Evolutionary conservation across 2,329 filamentous ascomycete genomes (phyloP).

Genomic region (Colletotrichum simmondsii): DNA sequence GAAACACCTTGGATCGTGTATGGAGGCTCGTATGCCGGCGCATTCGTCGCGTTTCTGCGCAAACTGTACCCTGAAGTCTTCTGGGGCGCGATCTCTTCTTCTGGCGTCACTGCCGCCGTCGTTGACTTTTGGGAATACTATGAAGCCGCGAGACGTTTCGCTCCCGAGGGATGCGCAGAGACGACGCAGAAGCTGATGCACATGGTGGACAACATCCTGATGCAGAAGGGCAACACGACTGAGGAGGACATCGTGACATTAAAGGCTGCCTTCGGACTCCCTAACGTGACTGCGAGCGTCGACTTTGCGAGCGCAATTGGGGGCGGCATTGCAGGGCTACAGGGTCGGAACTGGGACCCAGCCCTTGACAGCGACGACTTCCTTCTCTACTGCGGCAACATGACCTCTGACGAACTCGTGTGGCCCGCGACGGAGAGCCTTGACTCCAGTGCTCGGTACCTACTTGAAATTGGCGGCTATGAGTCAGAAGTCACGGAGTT

Average conservation of each 20-base stretch:
- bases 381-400: slow-evolving; percentile 58
- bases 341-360: slow-evolving; percentile 66
- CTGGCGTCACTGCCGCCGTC: slow-evolving; percentile 81
- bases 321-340: slow-evolving; percentile 54
- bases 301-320: slow-evolving; percentile 61
- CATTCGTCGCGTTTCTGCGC: slow-evolving; percentile 80
- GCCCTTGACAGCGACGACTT: slow-evolving; percentile 52
- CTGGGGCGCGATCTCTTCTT: slow-evolving; percentile 83
- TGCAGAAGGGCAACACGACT: slow-evolving; percentile 42
- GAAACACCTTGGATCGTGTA: slow-evolving; percentile 81
- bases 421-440: slow-evolving; percentile 54
- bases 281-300: slow-evolving; percentile 50
- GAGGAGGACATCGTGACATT: slow-evolving; percentile 48
- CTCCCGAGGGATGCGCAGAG: slow-evolving; percentile 70
- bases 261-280: slow-evolving; percentile 56
- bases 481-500: slow-evolving; percentile 42
- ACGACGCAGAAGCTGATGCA: slow-evolving; percentile 68
- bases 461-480: slow-evolving; percentile 53
- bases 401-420: slow-evolving; percentile 53
- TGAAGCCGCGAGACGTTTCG: slow-evolving; percentile 60
- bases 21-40: slow-evolving; percentile 86
- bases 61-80: slow-evolving; percentile 82
- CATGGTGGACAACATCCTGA: slow-evolving; percentile 62
- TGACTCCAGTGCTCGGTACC: slow-evolving; percentile 46
- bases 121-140: slow-evolving; percentile 78